Percentiles rank a stretch among this genome's conserved stretches.
Conservation (phyloP, 345 rosid species). For the Dovyalis caffra region DNA sequence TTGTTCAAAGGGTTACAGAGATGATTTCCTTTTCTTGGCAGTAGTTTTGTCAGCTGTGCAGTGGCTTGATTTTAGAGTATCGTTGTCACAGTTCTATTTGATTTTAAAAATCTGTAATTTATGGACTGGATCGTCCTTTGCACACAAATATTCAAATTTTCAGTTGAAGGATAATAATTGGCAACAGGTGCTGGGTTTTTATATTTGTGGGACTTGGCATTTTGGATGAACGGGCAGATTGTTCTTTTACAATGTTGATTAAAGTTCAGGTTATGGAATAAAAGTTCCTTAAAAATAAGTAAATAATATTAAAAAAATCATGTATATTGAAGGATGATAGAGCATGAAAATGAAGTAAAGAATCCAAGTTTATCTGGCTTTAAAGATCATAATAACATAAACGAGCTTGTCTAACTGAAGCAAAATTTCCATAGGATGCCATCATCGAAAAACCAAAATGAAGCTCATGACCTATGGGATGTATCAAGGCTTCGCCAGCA, state of each 20-base stretch:
- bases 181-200: background rate
- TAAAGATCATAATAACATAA: background rate
- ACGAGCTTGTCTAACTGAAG: background rate
- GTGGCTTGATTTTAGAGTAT: background rate
- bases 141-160: constrained; percentile 7
- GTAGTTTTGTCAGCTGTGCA: constrained; percentile 18
- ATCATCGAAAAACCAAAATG: background rate
- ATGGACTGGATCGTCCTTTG: background rate
- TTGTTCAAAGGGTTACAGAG: constrained; percentile 9
- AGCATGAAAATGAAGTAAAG: background rate
- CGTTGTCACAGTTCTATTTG: constrained; percentile 9
- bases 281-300: no score
- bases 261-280: no score
- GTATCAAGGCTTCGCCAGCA: background rate
- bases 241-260: no score
- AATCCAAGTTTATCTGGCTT: background rate
- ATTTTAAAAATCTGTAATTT: constrained; percentile 10
- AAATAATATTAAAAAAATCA: no score
- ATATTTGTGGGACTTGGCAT: no score
- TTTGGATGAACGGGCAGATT: no score
- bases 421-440: background rate
- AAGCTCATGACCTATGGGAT: background rate
- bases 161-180: constrained; percentile 6
- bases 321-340: no score
- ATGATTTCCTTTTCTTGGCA: constrained; percentile 1